These are phyloP conservation scores for Hygrophoropsis aurantiaca DNA, from an alignment of 768 basidiomycete species.

Conservation along the genomic window DNA sequence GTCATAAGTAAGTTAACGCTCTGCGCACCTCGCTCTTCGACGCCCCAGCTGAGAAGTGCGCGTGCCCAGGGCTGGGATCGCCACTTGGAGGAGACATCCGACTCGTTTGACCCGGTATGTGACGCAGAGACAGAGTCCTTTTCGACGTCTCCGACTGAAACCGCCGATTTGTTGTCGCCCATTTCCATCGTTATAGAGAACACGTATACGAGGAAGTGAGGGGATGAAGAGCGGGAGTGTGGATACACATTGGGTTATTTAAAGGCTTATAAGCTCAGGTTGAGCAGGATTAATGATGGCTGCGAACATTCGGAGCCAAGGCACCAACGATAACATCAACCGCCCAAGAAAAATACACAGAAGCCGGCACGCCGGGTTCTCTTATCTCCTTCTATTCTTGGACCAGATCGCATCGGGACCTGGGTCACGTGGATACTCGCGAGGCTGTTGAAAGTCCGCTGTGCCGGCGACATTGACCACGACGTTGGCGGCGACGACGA, in stretches of 20 bases:
- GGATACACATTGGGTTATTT: not conserved
- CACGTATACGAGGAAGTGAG: no score
- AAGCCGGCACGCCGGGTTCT: not conserved
- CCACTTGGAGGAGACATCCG: not conserved
- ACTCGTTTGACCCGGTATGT: slow-evolving; percentile 10
- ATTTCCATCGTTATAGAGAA: no score
- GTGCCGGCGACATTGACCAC: no score
- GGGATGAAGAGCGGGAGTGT: not conserved
- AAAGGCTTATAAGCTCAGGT: no score
- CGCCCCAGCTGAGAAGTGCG: slow-evolving; percentile 27
- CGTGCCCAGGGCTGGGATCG: slow-evolving; percentile 11
- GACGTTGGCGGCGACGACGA: slow-evolving; percentile 4
- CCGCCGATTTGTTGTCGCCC: no score
- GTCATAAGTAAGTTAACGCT: no score
- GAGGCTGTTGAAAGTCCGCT: not conserved
- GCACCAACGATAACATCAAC: not conserved
- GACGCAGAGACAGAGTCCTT: slow-evolving; percentile 27
- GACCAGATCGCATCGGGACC: slow-evolving; percentile 7
- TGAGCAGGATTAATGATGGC: no score
- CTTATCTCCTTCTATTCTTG: slow-evolving; percentile 4
- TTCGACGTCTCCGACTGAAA: slow-evolving; percentile 24
- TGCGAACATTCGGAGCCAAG: not conserved
- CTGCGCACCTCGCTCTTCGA: slow-evolving; percentile 30
- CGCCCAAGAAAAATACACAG: not conserved
- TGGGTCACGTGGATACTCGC: slow-evolving; percentile 2